These are phyloP conservation scores for Nelumbo lutea DNA, from an alignment of 164 flowering plant genomes.

Conservation along the genomic window DNA sequence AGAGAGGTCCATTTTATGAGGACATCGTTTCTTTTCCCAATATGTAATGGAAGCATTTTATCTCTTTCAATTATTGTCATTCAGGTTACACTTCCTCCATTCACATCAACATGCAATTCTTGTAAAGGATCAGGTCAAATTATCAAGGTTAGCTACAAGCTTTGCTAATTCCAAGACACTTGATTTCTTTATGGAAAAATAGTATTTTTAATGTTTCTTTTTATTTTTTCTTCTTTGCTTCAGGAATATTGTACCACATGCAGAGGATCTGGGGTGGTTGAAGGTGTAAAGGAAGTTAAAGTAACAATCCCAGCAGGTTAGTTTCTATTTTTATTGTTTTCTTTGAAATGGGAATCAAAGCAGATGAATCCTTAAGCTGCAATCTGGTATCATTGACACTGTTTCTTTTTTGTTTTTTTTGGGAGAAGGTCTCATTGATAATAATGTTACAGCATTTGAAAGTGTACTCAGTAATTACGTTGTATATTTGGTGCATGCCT, in stretches of 20 bases:
- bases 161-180: neutral
- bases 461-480: too few species aligned
- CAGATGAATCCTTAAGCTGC: too few species aligned
- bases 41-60: neutral
- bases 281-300: conserved; percentile 61
- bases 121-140: conserved; percentile 77
- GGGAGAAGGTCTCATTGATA: too few species aligned
- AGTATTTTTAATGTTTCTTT: neutral
- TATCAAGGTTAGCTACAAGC: conserved; percentile 42
- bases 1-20: conserved; percentile 11
- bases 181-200: conserved; percentile 5
- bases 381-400: too few species aligned
- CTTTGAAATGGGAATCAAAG: conserved; percentile 1
- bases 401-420: too few species aligned
- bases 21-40: neutral
- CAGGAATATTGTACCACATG: conserved; percentile 66
- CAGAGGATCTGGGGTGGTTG: conserved; percentile 64
- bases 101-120: conserved; percentile 67
- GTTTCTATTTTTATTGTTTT: conserved; percentile 8
- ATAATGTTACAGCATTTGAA: too few species aligned
- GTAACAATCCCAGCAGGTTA: conserved; percentile 87
- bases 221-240: conserved; percentile 12
- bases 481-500: too few species aligned
- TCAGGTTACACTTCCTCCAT: conserved; percentile 88
- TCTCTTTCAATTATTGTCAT: conserved; percentile 7